A percentile compares a stretch with the other conserved stretches of the same genome.
phyloP scores from a whole-genome alignment of 768 basidiomycete species.

The Kwoniella europaea region DNA sequence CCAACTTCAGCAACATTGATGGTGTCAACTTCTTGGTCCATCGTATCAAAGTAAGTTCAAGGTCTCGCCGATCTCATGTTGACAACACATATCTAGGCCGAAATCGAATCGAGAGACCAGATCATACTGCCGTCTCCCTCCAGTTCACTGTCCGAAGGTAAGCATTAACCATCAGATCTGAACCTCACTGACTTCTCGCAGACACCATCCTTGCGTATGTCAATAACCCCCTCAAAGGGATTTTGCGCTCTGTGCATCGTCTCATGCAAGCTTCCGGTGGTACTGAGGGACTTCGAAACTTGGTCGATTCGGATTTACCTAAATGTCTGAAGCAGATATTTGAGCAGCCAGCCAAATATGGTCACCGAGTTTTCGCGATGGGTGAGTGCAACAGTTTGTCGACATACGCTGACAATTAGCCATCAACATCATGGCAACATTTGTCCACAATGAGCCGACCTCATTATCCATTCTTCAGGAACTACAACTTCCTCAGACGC shows the following conservation, averaged over 20 bases:
- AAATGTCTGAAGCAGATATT: constrained; percentile 87
- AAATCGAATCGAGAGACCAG: constrained; percentile 32
- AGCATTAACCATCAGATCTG: neutral
- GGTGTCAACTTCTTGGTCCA: constrained; percentile 85
- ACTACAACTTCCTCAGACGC: constrained; percentile 80
- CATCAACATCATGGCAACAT: constrained; percentile 93
- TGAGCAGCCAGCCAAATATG: constrained; percentile 79
- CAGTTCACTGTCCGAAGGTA: constrained; percentile 23
- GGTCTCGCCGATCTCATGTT: neutral
- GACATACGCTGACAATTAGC: constrained; percentile 61
- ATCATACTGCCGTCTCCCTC: constrained; percentile 2
- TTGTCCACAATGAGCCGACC: constrained; percentile 98
- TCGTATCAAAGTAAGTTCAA: constrained; percentile 76
- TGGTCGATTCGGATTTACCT: constrained; percentile 87
- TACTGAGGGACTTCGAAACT: constrained; percentile 82
- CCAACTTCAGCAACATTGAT: constrained; percentile 78
- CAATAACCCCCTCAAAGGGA: constrained; percentile 82
- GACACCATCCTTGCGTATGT: constrained; percentile 76
- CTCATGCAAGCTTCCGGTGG: constrained; percentile 97
- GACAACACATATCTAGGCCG: constrained; percentile 24
- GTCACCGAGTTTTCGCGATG: constrained; percentile 80
- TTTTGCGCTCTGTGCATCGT: constrained; percentile 88
- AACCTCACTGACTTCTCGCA: constrained; percentile 44
- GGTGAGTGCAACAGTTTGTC: constrained; percentile 62
- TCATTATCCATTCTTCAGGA: constrained; percentile 93